Evolutionary conservation across 176 grass and related monocot species (phyloP).

Genomic region (Triticum monococcum): DNA sequence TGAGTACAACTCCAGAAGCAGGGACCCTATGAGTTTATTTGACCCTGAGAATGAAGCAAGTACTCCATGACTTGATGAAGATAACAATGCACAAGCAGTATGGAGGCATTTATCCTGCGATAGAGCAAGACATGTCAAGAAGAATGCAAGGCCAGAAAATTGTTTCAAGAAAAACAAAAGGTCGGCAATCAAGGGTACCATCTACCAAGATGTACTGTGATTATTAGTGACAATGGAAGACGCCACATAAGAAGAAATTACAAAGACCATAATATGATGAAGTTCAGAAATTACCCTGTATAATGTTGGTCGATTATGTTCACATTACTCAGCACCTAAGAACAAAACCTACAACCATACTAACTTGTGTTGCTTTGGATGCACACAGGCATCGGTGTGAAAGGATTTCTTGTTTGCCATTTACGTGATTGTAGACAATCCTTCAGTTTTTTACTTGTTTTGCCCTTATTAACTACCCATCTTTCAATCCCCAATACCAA

Average conservation of each 20-base stretch:
- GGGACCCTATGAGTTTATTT: constrained; percentile 56
- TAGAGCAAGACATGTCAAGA: background rate
- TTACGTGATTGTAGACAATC: background rate
- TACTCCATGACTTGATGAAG: constrained; percentile 57
- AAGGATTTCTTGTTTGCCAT: background rate
- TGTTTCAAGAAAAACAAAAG: background rate
- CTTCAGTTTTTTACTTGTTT: background rate
- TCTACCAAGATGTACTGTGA: background rate
- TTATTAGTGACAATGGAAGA: background rate
- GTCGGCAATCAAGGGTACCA: background rate
- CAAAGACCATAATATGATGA: background rate
- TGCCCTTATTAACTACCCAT: no score
- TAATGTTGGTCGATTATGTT: background rate
- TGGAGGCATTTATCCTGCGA: constrained; percentile 52
- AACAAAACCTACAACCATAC: background rate
- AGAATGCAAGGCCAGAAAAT: constrained; percentile 21
- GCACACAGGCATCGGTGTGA: background rate
- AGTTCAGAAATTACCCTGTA: background rate
- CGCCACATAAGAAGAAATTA: background rate
- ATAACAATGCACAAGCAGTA: constrained; percentile 56
- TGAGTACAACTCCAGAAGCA: constrained; percentile 70
- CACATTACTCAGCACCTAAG: background rate
- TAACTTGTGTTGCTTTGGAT: no score
- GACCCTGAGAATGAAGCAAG: constrained; percentile 65
- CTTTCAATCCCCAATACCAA: no score